Conservation (phyloP, 805 yeast genomes). For the Saccharomycopsis selenospora region DNA sequence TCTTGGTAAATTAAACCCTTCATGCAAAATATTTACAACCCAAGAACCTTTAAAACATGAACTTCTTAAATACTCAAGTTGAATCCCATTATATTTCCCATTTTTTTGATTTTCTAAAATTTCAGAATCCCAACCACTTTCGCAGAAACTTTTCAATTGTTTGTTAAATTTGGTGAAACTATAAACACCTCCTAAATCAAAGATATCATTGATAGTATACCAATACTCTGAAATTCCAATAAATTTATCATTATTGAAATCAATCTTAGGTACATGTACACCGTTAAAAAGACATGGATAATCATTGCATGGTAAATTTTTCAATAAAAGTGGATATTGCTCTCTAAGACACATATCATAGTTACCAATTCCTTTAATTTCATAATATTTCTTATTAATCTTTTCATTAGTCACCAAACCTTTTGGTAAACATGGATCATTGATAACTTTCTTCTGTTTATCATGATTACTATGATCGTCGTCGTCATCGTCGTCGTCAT, state of each 20-base stretch:
- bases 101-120: conserved; percentile 40
- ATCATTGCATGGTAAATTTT: conserved; percentile 75
- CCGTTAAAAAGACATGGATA: conserved; percentile 93
- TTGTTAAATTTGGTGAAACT: conserved; percentile 63
- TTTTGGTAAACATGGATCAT: conserved; percentile 78
- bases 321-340: conserved; percentile 69
- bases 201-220: conserved; percentile 93
- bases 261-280: conserved; percentile 84
- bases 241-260: conserved; percentile 71
- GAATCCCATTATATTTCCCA: conserved; percentile 53
- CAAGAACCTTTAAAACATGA: conserved; percentile 95
- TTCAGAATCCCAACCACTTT: conserved; percentile 57
- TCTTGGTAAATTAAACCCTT: conserved; percentile 85
- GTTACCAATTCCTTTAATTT: conserved; percentile 69
- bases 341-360: conserved; percentile 65
- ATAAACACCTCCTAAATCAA: conserved; percentile 82
- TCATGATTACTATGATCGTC: not conserved
- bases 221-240: conserved; percentile 95
- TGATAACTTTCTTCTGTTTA: conserved; percentile 13
- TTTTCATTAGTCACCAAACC: conserved; percentile 45
- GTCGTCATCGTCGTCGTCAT: conserved; percentile 16
- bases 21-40: conserved; percentile 84
- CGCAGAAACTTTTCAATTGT: conserved; percentile 66
- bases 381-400: conserved; percentile 35
- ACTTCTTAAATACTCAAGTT: conserved; percentile 50